phyloP scores from a whole-genome alignment of 352 stramenopile genomes.

The Phytophthora boehmeriae region DNA sequence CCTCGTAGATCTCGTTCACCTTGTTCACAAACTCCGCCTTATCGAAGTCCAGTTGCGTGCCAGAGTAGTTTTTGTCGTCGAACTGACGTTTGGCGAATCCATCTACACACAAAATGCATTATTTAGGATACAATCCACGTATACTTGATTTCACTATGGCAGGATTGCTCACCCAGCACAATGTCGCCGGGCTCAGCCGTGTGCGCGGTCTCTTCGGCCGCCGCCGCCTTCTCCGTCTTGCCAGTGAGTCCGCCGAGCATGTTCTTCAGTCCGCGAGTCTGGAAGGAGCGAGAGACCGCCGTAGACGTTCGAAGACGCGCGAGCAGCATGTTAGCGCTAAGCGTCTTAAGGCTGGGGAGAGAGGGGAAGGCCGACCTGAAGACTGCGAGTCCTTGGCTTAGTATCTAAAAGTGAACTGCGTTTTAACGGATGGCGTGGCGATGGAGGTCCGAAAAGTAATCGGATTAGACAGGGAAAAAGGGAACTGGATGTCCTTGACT shows the following conservation, averaged over 20 bases:
- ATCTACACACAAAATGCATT: constrained; percentile 41
- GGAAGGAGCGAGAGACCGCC: constrained; percentile 20
- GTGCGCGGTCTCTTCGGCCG: constrained; percentile 32
- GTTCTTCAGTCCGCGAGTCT: constrained; percentile 38
- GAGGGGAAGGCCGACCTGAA: constrained; percentile 27
- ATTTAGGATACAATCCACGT: too few relatives aligned
- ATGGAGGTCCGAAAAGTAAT: neutral
- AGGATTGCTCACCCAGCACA: constrained; percentile 50
- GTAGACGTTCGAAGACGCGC: constrained; percentile 35
- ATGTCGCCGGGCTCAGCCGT: constrained; percentile 41
- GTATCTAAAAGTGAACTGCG: constrained; percentile 22
- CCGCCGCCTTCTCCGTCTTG: constrained; percentile 45
- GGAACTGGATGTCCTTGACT: neutral
- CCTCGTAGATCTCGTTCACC: constrained; percentile 84
- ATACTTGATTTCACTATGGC: neutral
- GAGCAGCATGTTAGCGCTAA: constrained; percentile 58
- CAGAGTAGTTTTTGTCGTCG: constrained; percentile 77
- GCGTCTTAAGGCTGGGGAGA: constrained; percentile 9
- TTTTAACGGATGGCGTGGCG: constrained; percentile 15
- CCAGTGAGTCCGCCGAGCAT: constrained; percentile 44
- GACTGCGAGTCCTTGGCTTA: constrained; percentile 5
- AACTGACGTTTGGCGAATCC: constrained; percentile 87
- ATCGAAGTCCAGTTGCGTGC: constrained; percentile 74
- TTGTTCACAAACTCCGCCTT: constrained; percentile 78
- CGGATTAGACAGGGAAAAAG: neutral